Evolutionary conservation across 371 early-diverging fungal species (phyloP).

Genomic region (Lichtheimia corymbifera): DNA sequence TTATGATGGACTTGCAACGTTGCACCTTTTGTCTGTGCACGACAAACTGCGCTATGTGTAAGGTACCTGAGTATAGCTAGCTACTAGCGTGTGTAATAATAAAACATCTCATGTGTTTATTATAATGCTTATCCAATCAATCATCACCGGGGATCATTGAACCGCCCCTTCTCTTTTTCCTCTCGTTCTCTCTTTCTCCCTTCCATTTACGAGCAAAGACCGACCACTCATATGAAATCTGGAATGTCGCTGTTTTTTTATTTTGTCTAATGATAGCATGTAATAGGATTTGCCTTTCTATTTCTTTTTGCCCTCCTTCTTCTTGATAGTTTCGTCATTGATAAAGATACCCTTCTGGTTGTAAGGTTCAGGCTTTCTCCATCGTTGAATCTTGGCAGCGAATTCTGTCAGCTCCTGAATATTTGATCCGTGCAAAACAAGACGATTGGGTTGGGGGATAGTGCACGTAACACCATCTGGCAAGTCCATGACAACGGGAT

Average conservation of each 20-base stretch:
- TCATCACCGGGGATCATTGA: too few relatives aligned
- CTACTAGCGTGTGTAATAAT: too few relatives aligned
- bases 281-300: constrained; percentile 39
- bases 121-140: too few relatives aligned
- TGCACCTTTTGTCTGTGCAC: constrained; percentile 3
- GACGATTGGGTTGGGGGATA: constrained; percentile 85
- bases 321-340: constrained; percentile 94
- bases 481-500: constrained; percentile 78
- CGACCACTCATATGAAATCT: not conserved
- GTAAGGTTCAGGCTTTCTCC: constrained; percentile 96
- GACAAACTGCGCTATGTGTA: not conserved
- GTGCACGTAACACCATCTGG: constrained; percentile 80
- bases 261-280: constrained; percentile 1
- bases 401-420: constrained; percentile 82
- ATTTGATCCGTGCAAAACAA: constrained; percentile 82
- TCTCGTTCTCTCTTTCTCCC: not conserved
- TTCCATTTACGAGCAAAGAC: not conserved
- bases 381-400: constrained; percentile 89
- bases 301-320: constrained; percentile 96
- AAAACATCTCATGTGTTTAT: too few relatives aligned
- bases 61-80: too few relatives aligned
- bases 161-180: not conserved
- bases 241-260: not conserved
- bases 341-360: constrained; percentile 99
- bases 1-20: not conserved